Conservation (phyloP, 148 eudicot genomes). For the Persicaria maculosa region DNA sequence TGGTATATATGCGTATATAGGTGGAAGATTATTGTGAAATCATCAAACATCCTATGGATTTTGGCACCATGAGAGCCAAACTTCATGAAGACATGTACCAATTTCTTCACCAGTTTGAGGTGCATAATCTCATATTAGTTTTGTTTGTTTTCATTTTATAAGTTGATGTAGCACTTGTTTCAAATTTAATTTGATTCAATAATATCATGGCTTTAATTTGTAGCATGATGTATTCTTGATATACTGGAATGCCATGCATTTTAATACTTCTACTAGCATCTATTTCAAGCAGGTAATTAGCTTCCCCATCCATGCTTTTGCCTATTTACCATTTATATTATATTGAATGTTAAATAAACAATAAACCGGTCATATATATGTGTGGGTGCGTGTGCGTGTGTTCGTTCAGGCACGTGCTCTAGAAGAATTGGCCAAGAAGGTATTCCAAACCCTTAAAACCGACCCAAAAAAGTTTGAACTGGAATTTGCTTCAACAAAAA, state of each 20-base stretch:
- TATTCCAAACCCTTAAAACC: conserved; percentile 49
- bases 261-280: conserved; percentile 56
- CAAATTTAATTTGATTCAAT: background rate
- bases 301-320: no score
- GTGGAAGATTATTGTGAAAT: conserved; percentile 80
- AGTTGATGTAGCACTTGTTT: background rate
- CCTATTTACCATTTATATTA: background rate
- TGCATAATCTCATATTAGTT: conserved; percentile 7
- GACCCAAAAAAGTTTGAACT: conserved; percentile 50
- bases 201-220: conserved; percentile 17
- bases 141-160: background rate
- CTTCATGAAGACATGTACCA: conserved; percentile 82
- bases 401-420: conserved; percentile 64
- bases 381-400: background rate
- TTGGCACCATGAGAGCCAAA: conserved; percentile 90
- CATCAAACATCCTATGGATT: conserved; percentile 87
- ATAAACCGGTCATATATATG: background rate
- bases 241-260: conserved; percentile 71
- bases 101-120: conserved; percentile 73
- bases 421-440: conserved; percentile 62
- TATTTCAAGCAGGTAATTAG: conserved; percentile 55
- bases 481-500: conserved; percentile 45
- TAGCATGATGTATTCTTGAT: conserved; percentile 77
- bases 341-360: no score
- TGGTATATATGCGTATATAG: conserved; percentile 19